Evolutionary conservation across 805 yeast genomes (phyloP).

Genomic region (Starmerella riodocensis): DNA sequence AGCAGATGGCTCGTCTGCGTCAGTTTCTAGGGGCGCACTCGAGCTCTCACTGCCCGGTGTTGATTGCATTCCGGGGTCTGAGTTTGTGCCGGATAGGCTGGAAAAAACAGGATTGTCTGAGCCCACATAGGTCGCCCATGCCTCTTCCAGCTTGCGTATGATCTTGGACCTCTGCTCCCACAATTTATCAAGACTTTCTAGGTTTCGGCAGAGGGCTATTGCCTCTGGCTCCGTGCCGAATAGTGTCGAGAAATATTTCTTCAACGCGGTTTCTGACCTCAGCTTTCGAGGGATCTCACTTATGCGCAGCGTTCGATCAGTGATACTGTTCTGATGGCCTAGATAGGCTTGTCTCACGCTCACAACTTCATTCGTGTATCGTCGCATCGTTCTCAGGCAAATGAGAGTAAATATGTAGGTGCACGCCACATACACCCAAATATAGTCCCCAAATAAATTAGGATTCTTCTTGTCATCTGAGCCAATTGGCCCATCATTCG

Average conservation of each 20-base stretch:
- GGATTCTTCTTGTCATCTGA: conserved; percentile 4
- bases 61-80: neutral
- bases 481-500: conserved; percentile 9
- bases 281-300: conserved; percentile 80
- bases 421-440: conserved; percentile 79
- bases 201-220: conserved; percentile 71
- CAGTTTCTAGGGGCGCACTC: neutral
- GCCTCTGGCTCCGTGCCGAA: conserved; percentile 70
- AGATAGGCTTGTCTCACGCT: conserved; percentile 64
- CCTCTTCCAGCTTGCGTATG: conserved; percentile 46
- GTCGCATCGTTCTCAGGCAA: conserved; percentile 32
- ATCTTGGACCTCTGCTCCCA: conserved; percentile 46
- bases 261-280: conserved; percentile 56
- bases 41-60: neutral
- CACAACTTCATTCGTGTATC: conserved; percentile 56
- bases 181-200: conserved; percentile 60
- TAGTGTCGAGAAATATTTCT: conserved; percentile 60
- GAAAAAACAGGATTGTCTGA: conserved; percentile 20
- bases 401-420: conserved; percentile 75
- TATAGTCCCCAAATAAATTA: conserved; percentile 30
- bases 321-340: conserved; percentile 75
- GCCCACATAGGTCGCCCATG: conserved; percentile 60
- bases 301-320: conserved; percentile 78
- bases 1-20: conserved; percentile 4
- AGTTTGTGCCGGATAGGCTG: neutral